A percentile compares a stretch with the other conserved stretches of the same genome.
phyloP scores from a whole-genome alignment of 139 green algal genomes.

The Haematococcus lacustris region DNA sequence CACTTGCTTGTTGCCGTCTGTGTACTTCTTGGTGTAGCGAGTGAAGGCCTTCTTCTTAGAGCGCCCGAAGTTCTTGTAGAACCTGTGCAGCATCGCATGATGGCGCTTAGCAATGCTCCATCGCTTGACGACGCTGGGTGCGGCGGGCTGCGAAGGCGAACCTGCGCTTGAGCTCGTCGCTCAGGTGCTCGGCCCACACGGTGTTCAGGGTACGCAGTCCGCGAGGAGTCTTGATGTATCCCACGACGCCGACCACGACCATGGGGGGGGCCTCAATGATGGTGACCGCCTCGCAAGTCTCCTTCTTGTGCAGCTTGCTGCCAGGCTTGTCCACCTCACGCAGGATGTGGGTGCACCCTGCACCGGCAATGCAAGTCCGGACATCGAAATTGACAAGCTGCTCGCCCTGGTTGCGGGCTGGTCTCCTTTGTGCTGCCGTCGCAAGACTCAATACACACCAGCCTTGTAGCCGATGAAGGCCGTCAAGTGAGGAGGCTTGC shows the following conservation, averaged over 20 bases:
- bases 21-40: constrained; percentile 95
- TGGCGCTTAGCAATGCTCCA: neutral
- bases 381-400: neutral
- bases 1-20: constrained; percentile 87
- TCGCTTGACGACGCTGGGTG: neutral
- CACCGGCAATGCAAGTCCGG: constrained; percentile 13
- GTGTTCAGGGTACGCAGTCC: constrained; percentile 89
- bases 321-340: constrained; percentile 98
- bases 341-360: constrained; percentile 97
- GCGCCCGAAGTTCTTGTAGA: constrained; percentile 98
- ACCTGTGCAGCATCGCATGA: constrained; percentile 26
- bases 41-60: constrained; percentile 99
- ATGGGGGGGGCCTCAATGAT: constrained; percentile 96
- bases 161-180: constrained; percentile 82
- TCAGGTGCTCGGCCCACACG: constrained; percentile 96
- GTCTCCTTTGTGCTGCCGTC: too few species aligned
- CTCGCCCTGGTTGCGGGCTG: too few species aligned
- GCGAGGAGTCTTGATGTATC: constrained; percentile 89
- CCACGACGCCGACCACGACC: constrained; percentile 93
- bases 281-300: constrained; percentile 94
- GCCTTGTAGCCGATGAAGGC: constrained; percentile 93
- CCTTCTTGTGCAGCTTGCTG: constrained; percentile 99
- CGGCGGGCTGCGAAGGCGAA: constrained; percentile 1
- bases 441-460: constrained; percentile 15
- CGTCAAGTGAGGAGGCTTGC: constrained; percentile 88